Base-by-base conservation (phyloP, 805 yeast genomes). In the Zygosaccharomyces kombuchaensis region DNA sequence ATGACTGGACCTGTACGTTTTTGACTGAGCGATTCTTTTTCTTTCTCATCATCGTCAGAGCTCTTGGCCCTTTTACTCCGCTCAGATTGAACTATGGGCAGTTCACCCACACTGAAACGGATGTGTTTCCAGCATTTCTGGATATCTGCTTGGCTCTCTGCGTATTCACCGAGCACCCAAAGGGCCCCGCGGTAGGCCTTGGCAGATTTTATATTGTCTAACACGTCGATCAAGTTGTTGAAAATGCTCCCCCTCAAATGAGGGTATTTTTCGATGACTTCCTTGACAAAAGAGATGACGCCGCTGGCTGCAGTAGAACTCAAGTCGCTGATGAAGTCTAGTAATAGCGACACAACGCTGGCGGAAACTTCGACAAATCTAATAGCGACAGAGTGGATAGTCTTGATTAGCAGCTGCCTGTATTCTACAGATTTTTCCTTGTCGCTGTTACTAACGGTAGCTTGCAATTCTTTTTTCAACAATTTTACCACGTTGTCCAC, bases 111-210 rank as follows among this genome's bases (percentile, higher is more conserved):
- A 52, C 87, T 80, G 26, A 78, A 65, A 63, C 96, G 82, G 52
- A 93, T 80, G 53, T 80, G 85, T 57, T 79, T 84, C 99, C 99
- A 95, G 4, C 95, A 82, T 21, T 75, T 76, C 64, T 84, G 85
- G 51, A 93, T 81, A 43, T 84, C 84, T 21, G 73, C 66, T 53
- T 82, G 88, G 43, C 82, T 83, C 37, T 76, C 59, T 32, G 90
- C 73, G 66, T 89, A 93, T 68, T 95, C 99, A 67, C 99, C 99
- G 57, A 93, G 69, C 41, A 93, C 82, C 99, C 99, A 93, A 49
- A 95, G 73, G 0, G 95, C 88, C 25, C 96, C 95, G 54, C 98
- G 82, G 70, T 81, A 85, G 9, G 93, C 96, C 59, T 89, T 89
- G 9, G 96, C 95, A 48, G 93, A 82, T 62, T 81, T 86, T 41